Percentiles rank a stretch among this genome's conserved stretches.
Evolutionary conservation across 495 filamentous ascomycete genomes (phyloP).

Genomic region (Penicillium odoratum): DNA sequence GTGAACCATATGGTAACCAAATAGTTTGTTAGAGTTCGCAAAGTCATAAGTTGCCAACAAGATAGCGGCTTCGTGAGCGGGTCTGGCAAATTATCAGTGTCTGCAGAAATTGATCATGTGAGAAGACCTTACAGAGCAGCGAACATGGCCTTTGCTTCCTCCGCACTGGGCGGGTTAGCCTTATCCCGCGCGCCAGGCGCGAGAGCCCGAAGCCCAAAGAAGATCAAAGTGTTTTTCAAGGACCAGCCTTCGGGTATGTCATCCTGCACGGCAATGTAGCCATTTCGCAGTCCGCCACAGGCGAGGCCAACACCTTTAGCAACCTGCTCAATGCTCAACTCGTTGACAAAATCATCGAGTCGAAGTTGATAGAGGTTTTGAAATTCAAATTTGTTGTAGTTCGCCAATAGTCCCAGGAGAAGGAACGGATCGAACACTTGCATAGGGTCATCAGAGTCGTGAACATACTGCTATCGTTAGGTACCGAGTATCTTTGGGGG

Average conservation of each 20-base stretch:
- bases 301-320: constrained; percentile 70
- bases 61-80: constrained; percentile 72
- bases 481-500: background rate
- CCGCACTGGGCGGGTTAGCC: constrained; percentile 55
- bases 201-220: constrained; percentile 80
- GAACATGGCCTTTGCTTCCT: constrained; percentile 80
- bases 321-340: constrained; percentile 79
- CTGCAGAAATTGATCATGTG: background rate
- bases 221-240: constrained; percentile 72
- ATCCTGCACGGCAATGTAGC: constrained; percentile 88
- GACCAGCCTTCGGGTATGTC: constrained; percentile 92
- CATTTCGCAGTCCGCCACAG: constrained; percentile 63
- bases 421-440: constrained; percentile 73
- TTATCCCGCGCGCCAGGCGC: constrained; percentile 63
- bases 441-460: constrained; percentile 67
- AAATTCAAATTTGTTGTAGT: constrained; percentile 99
- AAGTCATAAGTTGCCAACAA: constrained; percentile 91
- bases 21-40: constrained; percentile 90
- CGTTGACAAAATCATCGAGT: constrained; percentile 97
- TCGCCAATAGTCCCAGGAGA: constrained; percentile 84
- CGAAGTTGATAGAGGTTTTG: constrained; percentile 95
- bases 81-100: constrained; percentile 53
- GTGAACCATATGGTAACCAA: constrained; percentile 80
- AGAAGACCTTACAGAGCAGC: constrained; percentile 54
- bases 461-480: constrained; percentile 64